Base-by-base conservation (phyloP, 2,329 filamentous ascomycete genomes). In the Pseudogymnoascus sp. region DNA sequence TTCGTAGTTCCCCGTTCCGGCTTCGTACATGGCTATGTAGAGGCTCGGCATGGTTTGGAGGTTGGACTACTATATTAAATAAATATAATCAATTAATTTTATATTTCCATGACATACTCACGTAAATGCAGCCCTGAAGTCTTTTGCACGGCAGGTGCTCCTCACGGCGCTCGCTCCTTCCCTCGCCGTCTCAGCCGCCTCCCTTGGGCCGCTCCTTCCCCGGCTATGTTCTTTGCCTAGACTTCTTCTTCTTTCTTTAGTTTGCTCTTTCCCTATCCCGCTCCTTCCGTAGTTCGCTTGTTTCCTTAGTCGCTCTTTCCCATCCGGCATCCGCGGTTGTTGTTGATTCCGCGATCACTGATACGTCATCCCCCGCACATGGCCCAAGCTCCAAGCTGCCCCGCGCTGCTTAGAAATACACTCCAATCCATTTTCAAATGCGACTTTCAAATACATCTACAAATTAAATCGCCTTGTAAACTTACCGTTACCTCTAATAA, bases 21-120 rank as follows among this genome's bases (percentile, higher is more conserved):
- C 44, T 11, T 59, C n/a, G 38, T 64, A 62, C 38, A 64, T 37
- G 38, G 63, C 63, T 50, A 64, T 64, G 21, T 62, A 64, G 2
- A 64, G 63, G 25, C 21, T 44, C 12, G 60, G 42, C 63, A 64
- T 64, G 28, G 2, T 18, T 56, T 56, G 25, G n/a, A n/a, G 5
- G 25, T 16, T 53, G 28, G 7, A 18, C 50, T 56, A 33, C 25
- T 1, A 33, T 31, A 16, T 3, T 18, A 18, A 33, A 18, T 53
- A 31, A 53, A 33, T 53, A 12, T 33, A 33, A 16, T 53, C 25
- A 16, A 11, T 11, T 11, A 28, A 28, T 33, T 33, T 18, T 18
- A 31, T 11, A 53, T 14, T 6, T 33, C n/a, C 8, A 56, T 4
- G 12, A 12, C 16, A 11, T 53, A 56, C 47, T 33, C 14, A 56